These are phyloP conservation scores for Nigrospora sphaerica DNA, from an alignment of 2,329 filamentous ascomycete species.

Conservation along the genomic window DNA sequence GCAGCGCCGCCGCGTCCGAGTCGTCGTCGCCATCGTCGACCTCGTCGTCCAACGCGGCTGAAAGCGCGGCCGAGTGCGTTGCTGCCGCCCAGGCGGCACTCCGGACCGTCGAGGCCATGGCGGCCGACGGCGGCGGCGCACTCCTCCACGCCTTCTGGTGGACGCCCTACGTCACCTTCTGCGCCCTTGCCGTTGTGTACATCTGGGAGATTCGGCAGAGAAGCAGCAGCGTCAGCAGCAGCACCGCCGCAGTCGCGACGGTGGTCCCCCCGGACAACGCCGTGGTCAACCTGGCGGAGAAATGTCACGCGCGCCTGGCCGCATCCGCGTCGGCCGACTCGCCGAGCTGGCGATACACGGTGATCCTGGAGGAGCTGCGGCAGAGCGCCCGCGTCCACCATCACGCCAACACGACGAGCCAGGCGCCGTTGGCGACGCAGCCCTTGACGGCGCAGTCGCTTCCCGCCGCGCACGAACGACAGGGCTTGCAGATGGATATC, in stretches of 20 bases:
- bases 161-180: too few relatives aligned
- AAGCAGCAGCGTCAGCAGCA: too few relatives aligned
- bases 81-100: constrained; percentile 37
- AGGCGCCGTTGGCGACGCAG: not conserved
- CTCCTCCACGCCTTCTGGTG: too few relatives aligned
- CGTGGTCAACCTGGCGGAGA: constrained; percentile 34
- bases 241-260: not conserved
- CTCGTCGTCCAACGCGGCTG: not conserved
- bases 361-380: constrained; percentile 45
- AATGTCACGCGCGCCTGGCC: constrained; percentile 37
- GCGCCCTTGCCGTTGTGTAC: too few relatives aligned
- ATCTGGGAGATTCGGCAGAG: too few relatives aligned
- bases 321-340: constrained; percentile 29
- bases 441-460: too few relatives aligned
- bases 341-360: constrained; percentile 39
- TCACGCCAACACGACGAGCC: not conserved
- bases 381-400: constrained; percentile 24
- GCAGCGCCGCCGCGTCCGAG: too few relatives aligned
- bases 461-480: too few relatives aligned
- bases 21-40: too few relatives aligned
- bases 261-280: constrained; percentile 5
- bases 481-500: too few relatives aligned
- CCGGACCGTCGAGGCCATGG: constrained; percentile 31
- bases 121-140: too few relatives aligned
- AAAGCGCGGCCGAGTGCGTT: constrained; percentile 36